phyloP scores from a whole-genome alignment of 768 basidiomycete genomes.

The Collybia sordida region DNA sequence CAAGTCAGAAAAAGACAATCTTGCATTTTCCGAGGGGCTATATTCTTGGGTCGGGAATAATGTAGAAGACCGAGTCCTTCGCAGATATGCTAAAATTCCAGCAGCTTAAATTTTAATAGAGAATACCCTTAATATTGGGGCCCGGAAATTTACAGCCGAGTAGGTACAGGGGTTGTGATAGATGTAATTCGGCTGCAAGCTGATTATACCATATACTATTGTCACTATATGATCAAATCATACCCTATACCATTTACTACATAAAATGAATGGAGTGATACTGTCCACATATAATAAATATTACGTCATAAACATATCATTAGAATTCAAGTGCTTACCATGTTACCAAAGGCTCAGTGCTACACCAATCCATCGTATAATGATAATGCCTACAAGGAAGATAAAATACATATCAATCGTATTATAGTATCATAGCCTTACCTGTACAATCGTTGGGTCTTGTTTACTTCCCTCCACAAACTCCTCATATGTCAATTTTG shows the following conservation, averaged over 20 bases:
- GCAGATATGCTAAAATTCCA: constrained; percentile 68
- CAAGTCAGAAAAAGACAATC: constrained; percentile 88
- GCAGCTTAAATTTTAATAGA: constrained; percentile 3
- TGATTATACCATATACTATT: neutral
- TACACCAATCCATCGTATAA: constrained; percentile 94
- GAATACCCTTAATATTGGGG: neutral
- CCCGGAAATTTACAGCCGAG: constrained; percentile 13
- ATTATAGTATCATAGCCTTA: constrained; percentile 22
- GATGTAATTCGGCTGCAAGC: constrained; percentile 12
- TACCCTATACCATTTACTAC: neutral
- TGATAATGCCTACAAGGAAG: constrained; percentile 71
- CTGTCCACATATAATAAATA: too few relatives aligned
- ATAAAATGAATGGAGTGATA: too few relatives aligned
- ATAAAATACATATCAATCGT: too few relatives aligned
- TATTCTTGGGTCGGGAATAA: constrained; percentile 84
- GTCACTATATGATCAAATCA: neutral
- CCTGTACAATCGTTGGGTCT: constrained; percentile 99
- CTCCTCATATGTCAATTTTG: constrained; percentile 91
- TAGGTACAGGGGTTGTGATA: constrained; percentile 15
- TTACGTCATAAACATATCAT: too few relatives aligned
- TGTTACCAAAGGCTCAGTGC: too few relatives aligned
- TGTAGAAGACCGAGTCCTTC: constrained; percentile 75
- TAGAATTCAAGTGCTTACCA: too few relatives aligned
- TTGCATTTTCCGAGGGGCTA: constrained; percentile 86
- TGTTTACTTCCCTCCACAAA: constrained; percentile 99